Base-by-base conservation (phyloP, 2,329 filamentous ascomycete genomes). In the Sporothrix phasma region DNA sequence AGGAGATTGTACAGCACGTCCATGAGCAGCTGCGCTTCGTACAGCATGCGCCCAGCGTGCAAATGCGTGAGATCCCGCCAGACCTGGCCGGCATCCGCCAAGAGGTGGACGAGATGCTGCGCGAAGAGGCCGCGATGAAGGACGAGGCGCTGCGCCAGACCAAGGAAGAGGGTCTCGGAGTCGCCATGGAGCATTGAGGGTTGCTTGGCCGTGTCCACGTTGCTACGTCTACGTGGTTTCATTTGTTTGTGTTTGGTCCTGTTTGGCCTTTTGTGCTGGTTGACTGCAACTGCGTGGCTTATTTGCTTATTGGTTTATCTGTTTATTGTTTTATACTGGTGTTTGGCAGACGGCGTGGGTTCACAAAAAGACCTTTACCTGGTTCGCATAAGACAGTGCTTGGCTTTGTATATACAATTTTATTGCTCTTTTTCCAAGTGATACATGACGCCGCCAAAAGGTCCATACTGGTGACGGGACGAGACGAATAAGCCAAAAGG, bases 11-110 rank as follows among this genome's bases (percentile, higher is more conserved):
- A 3, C 82, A 88, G 72, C 86, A 90, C 65, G 87, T 96, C 49
- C 84, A 86, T 49, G 90, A 96, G 74, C 92, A 97, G 75, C 76
- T 99, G 68, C 83, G 90, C 29, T 97, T 96, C 72, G 86, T 97
- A 61, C 81, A 89, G 71, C 84, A 86, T 43, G 90, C 91, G 7
- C 94, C 94, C 0, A 96, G 91, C 70, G 90, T 96, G 31, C 91
- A 96, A 74, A 88, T 92, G 76, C 84, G 85, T 69, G 82, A 85
- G 51, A 89, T 97, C 62, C 91, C 90, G 10, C 88, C 89, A 0
- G 90, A 93, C 71, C 80, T 94, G 6, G 80, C 82, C 19, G 84
- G 80, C 47, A 80, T 89, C 11, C 79, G 88, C 68, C 84, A 88
- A 64, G 84, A 89, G 63, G 84, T 90, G 0, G 89, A 92, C 71